These are phyloP conservation scores for Hemileia vastatrix DNA, from an alignment of 1,284 basidiomycete species.

Conservation along the genomic window DNA sequence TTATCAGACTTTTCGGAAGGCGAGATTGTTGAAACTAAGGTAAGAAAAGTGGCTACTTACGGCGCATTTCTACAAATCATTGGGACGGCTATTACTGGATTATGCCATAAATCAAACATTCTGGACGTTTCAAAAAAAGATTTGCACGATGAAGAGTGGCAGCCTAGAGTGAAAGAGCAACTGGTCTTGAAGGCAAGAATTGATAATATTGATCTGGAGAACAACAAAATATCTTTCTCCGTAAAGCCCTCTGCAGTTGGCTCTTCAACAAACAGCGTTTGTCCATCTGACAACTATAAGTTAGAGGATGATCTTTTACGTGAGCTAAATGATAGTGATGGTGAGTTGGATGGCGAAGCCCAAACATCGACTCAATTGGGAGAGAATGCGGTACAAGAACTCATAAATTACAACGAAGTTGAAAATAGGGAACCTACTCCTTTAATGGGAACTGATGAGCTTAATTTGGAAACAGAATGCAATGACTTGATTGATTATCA, in stretches of 20 bases:
- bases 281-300: no score
- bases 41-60: constrained; percentile 61
- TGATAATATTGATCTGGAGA: constrained; percentile 60
- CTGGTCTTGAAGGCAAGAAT: constrained; percentile 74
- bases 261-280: no score
- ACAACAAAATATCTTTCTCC: constrained; percentile 72
- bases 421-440: no score
- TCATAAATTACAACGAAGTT: no score
- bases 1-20: constrained; percentile 37
- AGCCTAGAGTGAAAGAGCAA: constrained; percentile 53
- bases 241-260: constrained; percentile 56
- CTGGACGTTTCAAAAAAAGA: constrained; percentile 45
- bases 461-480: no score
- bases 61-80: constrained; percentile 86
- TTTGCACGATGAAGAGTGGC: constrained; percentile 76
- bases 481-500: no score
- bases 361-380: no score
- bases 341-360: no score
- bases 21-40: constrained; percentile 43
- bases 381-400: no score
- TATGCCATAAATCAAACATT: constrained; percentile 89
- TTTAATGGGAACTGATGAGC: no score
- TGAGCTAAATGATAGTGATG: no score
- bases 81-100: constrained; percentile 68
- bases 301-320: no score